Base-by-base conservation (phyloP, 2,329 filamentous ascomycete species). In the Amauroascus verrucosus region DNA sequence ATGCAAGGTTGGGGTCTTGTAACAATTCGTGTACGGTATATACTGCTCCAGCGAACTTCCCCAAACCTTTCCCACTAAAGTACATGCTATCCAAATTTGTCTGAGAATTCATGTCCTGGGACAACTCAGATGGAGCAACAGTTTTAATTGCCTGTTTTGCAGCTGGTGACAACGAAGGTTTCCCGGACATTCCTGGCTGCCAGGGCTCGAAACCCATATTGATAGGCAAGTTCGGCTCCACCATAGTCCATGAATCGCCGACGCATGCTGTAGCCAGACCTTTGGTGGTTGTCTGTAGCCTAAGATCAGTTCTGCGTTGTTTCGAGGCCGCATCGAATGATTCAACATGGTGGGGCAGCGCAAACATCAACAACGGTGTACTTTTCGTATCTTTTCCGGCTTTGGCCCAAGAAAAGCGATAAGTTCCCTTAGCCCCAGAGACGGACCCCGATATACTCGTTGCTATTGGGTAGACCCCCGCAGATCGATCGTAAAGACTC, bases 61-160 rank as follows among this genome's bases (percentile, higher is more conserved):
- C 84, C 16, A 93, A 71, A 0, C 82, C 85, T 75, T 91, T 97
- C 61, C 93, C 93, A 60, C 86, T 86, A 68, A 85, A 96, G 69
- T 97, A 97, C 82, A 95, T 90, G 35, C 88, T 95, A 65, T 91
- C 80, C 33, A 87, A 73, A 58, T 93, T 80, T 4, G 82, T 81
- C 63, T 93, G 84, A 0, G 73, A 72, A n/a, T 74, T 68, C 68
- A 96, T 87, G 64, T 89, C 78, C 68, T 93, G 84, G 0, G 80
- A 77, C 0, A 95, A 72, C 66, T 98, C 93, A 18, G 75, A 77
- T n/a, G 77, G 74, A 1, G 88, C 85, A 7, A 83, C 74, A 1
- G 77, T 72, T 33, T 73, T 71, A 53, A 94, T 84, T 1, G 74
- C 71, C 1, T 75, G 65, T 59, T 83, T 80, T 1, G 81, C 78